Percentiles rank a stretch among this genome's conserved stretches.
Conservation (phyloP, 2,329 filamentous ascomycete species). For the Drechslerella coelobrocha region DNA sequence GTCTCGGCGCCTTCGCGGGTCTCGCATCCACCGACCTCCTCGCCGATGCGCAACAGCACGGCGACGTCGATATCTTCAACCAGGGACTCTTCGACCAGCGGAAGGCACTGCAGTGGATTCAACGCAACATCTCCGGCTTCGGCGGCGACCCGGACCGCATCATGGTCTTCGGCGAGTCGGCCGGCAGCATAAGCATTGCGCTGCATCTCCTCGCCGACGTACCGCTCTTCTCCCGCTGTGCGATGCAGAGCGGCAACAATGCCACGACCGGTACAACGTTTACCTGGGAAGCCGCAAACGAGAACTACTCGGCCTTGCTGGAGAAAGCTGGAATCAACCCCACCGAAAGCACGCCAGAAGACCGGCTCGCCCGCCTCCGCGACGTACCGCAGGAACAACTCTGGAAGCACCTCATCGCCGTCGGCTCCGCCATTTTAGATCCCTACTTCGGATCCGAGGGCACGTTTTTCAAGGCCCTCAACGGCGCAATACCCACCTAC, state of each 20-base stretch:
- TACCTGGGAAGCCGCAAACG: conserved; percentile 15
- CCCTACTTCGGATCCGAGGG: conserved; percentile 35
- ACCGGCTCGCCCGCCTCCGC: conserved; percentile 22
- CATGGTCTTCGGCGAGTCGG: conserved; percentile 44
- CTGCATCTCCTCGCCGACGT: conserved; percentile 36
- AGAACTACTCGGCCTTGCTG: conserved; percentile 20
- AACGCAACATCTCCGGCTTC: conserved; percentile 36
- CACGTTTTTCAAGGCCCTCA: conserved; percentile 33
- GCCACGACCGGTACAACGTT: conserved; percentile 19
- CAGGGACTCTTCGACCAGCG: conserved; percentile 44
- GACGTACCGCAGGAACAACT: conserved; percentile 24
- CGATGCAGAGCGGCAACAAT: conserved; percentile 45
- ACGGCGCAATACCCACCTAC: conserved; percentile 13
- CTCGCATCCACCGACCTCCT: conserved; percentile 28
- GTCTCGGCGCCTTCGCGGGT: conserved; percentile 39
- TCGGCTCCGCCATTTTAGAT: conserved; percentile 32
- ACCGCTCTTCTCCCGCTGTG: conserved; percentile 31
- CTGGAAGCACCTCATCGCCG: conserved; percentile 18
- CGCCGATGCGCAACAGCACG: conserved; percentile 24
- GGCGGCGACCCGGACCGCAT: conserved; percentile 40
- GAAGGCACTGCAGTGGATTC: conserved; percentile 35
- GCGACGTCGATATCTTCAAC: conserved; percentile 41
- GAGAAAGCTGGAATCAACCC: not conserved
- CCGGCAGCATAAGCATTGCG: conserved; percentile 47
- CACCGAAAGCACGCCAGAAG: not conserved